A percentile compares a stretch with the other conserved stretches of the same genome.
Conservation (phyloP, 176 grass and related monocot species). For the Tillandsia fasciculata region DNA sequence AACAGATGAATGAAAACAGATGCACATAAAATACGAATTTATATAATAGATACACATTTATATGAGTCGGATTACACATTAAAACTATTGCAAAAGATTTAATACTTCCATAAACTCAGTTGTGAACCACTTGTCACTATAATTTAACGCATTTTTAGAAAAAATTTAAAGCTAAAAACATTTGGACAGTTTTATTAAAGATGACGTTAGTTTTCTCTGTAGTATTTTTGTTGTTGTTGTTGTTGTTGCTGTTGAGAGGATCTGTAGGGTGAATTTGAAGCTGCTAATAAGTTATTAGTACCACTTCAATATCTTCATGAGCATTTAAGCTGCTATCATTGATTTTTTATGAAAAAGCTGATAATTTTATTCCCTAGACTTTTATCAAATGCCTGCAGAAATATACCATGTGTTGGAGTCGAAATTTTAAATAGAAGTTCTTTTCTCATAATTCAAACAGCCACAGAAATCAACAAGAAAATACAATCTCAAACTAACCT, state of each 20-base stretch:
- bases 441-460: neutral
- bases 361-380: neutral
- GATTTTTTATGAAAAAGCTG: neutral
- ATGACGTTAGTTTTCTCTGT: too few relatives aligned
- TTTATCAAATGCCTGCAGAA: slow-evolving; percentile 10
- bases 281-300: neutral
- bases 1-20: neutral
- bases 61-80: too few relatives aligned
- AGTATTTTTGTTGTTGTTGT: too few relatives aligned
- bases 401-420: neutral
- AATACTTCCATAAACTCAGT: too few relatives aligned
- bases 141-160: too few relatives aligned
- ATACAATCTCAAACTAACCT: neutral
- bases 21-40: neutral
- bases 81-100: too few relatives aligned
- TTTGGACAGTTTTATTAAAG: too few relatives aligned
- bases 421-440: neutral
- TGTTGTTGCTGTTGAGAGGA: too few relatives aligned
- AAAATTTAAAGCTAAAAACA: too few relatives aligned
- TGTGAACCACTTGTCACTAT: too few relatives aligned
- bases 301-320: neutral
- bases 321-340: neutral
- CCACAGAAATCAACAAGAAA: neutral
- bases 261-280: too few relatives aligned
- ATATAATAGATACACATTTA: neutral